Base-by-base conservation (phyloP, 306 rosid species). In the Cercis canadensis region DNA sequence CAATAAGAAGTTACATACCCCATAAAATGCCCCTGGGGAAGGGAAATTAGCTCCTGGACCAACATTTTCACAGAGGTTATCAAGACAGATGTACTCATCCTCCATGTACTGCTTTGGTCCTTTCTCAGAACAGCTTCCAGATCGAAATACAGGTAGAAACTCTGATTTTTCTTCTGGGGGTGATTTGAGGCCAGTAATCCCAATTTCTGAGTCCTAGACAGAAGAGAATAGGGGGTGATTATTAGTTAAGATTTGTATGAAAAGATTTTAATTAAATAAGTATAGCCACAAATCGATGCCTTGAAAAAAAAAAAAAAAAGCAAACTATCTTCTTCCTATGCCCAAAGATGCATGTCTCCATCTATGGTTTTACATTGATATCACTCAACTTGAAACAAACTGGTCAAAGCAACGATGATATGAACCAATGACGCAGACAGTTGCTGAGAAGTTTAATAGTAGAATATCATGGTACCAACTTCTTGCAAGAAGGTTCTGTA, bases 101-200 rank as follows among this genome's bases (percentile, higher is more conserved):
- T 88, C 92, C 90, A 88, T 88, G 74, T 78, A 85, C 58, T 83
- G 87, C 73, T 88, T 88, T 67, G 92, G 90, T 51, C 92, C 87
- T 67, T 67, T 88, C 65, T 83, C 90, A 53, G 90, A 85, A 71
- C 52, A 81, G 56, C 87, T 81, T 66, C 92, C 88, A 33, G 85
- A 88, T 47, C 88, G 75, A 71, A 82, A 76, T 39, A 46, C 44
- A 53, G 78, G 81, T 13, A 71, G 32, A 71, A 78, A 78, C 31
- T 73, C 75, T 17, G 82, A 70, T 57, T 70, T 83, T 52, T 87
- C 86, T 67, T 62, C 81, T 54, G 76, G 36, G 46, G 65, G 54
- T 60, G 84, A 9, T 70, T 83, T 85, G 19, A 76, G n/a, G 52
- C 82, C 72, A 65, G 37, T 18, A 45, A 18, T 59, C 70, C 60